A percentile compares a stretch with the other conserved stretches of the same genome.
phyloP scores from a whole-genome alignment of 179 eudicot species.

The Pouteria campechiana region DNA sequence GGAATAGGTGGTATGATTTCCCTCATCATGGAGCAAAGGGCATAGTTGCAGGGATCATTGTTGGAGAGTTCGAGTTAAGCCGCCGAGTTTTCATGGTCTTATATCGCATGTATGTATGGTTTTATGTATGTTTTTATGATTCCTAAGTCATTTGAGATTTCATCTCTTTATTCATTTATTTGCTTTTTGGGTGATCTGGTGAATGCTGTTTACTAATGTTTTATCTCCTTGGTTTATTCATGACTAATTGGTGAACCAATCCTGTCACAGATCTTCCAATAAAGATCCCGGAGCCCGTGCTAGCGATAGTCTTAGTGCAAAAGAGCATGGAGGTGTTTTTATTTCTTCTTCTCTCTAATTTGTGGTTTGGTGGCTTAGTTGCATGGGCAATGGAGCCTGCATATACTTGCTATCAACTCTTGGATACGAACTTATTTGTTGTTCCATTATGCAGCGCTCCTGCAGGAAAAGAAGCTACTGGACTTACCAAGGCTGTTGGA shows the following conservation, averaged over 20 bases:
- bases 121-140: neutral
- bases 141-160: neutral
- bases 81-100: conserved; percentile 85
- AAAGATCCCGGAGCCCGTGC: conserved; percentile 75
- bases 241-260: neutral
- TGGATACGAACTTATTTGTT: conserved; percentile 22
- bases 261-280: conserved; percentile 63
- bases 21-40: conserved; percentile 81
- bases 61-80: conserved; percentile 83
- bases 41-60: conserved; percentile 84
- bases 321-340: conserved; percentile 75
- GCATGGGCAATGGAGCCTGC: neutral
- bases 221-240: neutral
- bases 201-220: neutral
- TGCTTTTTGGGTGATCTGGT: neutral
- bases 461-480: conserved; percentile 91
- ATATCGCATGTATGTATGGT: conserved; percentile 67
- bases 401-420: neutral
- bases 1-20: conserved; percentile 95
- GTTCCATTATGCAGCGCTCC: conserved; percentile 51
- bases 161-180: neutral
- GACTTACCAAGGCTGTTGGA: conserved; percentile 86
- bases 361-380: neutral
- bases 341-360: conserved; percentile 3
- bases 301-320: conserved; percentile 55